Conservation (phyloP, 2,329 filamentous ascomycete genomes). For the Fusarium pilosicola region DNA sequence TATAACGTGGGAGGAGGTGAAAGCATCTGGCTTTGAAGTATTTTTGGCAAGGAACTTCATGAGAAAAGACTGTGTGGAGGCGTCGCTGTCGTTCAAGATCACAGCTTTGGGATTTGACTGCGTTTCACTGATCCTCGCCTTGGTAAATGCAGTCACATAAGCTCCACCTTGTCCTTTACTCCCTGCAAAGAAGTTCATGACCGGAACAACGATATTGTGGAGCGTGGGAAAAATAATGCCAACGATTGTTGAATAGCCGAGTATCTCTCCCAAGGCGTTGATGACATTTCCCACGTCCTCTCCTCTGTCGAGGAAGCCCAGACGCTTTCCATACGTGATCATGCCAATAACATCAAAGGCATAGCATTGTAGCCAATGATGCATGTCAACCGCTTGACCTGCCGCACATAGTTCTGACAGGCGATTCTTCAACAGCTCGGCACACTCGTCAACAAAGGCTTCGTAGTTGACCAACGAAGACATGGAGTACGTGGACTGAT, state of each 20-base stretch:
- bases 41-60: not conserved
- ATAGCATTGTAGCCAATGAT: conserved; percentile 52
- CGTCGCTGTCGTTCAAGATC: not conserved
- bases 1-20: not conserved
- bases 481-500: conserved; percentile 48
- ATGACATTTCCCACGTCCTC: conserved; percentile 47
- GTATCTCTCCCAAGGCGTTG: conserved; percentile 33
- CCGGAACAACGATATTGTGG: conserved; percentile 21
- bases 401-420: not conserved
- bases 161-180: conserved; percentile 26
- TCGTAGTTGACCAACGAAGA: conserved; percentile 49
- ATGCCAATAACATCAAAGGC: conserved; percentile 53
- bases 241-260: conserved; percentile 40
- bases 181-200: conserved; percentile 38
- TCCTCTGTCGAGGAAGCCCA: conserved; percentile 52
- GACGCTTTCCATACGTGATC: conserved; percentile 48
- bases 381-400: conserved; percentile 39
- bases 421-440: conserved; percentile 43
- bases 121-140: not conserved
- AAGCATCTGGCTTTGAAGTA: not conserved
- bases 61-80: not conserved
- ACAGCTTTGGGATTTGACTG: not conserved
- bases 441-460: conserved; percentile 47
- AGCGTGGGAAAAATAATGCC: conserved; percentile 37
- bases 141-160: conserved; percentile 28